Conservation (phyloP, 2,329 filamentous ascomycete species). For the Penicillium glabrum region DNA sequence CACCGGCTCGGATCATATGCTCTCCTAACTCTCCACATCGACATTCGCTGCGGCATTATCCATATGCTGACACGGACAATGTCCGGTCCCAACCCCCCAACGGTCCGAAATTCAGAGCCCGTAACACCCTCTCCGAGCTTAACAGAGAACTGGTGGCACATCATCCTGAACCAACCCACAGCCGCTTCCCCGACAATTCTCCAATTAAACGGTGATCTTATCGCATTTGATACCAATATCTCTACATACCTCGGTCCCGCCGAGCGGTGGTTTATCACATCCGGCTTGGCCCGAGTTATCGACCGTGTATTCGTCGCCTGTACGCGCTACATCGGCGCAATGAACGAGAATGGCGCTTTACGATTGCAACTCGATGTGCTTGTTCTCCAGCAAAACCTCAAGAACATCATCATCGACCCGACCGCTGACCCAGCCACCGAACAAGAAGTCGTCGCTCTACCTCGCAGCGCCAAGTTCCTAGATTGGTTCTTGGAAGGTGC, state of each 20-base stretch:
- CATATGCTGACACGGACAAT: slow-evolving; percentile 70
- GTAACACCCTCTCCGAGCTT: slow-evolving; percentile 61
- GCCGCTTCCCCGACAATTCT: slow-evolving; percentile 66
- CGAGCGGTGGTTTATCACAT: slow-evolving; percentile 74
- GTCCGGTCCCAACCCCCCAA: slow-evolving; percentile 53
- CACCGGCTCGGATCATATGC: slow-evolving; percentile 76
- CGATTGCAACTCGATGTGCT: slow-evolving; percentile 92
- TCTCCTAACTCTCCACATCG: slow-evolving; percentile 82
- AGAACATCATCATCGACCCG: slow-evolving; percentile 68
- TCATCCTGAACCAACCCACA: slow-evolving; percentile 42
- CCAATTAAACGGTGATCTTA: slow-evolving; percentile 77
- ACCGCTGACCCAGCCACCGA: slow-evolving; percentile 9
- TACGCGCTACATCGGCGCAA: slow-evolving; percentile 68
- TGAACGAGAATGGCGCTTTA: slow-evolving; percentile 82
- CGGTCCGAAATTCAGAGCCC: slow-evolving; percentile 33
- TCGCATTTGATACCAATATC: slow-evolving; percentile 83
- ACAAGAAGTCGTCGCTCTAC: slow-evolving; percentile 42
- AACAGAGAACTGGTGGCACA: slow-evolving; percentile 64
- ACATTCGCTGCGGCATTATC: slow-evolving; percentile 81
- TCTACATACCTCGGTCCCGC: slow-evolving; percentile 68
- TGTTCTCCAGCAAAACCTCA: slow-evolving; percentile 93
- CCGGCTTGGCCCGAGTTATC: slow-evolving; percentile 73
- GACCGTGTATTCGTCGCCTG: slow-evolving; percentile 76
- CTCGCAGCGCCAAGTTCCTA: slow-evolving; percentile 46
- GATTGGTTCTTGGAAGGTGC: slow-evolving; percentile 50